Evolutionary conservation across 2,329 filamentous ascomycete species (phyloP).

Genomic region (Aureobasidium vineae): DNA sequence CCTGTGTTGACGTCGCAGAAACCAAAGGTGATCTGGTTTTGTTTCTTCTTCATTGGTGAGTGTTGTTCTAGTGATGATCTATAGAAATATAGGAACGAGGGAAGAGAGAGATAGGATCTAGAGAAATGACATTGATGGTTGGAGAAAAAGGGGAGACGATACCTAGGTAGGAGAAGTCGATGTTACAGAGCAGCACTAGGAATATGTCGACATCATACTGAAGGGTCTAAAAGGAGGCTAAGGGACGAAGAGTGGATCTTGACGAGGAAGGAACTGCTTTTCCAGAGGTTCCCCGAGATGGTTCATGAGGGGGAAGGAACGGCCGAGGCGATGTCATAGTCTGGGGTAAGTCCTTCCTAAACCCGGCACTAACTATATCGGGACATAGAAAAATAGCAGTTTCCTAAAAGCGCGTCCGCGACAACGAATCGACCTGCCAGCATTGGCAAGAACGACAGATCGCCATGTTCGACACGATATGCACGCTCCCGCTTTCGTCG

Average conservation of each 20-base stretch:
- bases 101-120: neutral
- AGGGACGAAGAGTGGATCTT: conserved; percentile 19
- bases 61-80: neutral
- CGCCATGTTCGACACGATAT: conserved; percentile 84
- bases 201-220: conserved; percentile 22
- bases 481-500: conserved; percentile 77
- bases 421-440: conserved; percentile 8
- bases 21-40: conserved; percentile 29
- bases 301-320: conserved; percentile 20
- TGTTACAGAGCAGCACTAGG: conserved; percentile 18
- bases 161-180: conserved; percentile 9
- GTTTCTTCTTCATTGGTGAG: conserved; percentile 27
- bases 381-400: conserved; percentile 9
- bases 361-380: neutral
- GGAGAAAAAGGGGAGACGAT: neutral
- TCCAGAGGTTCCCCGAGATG: neutral
- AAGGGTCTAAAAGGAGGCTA: neutral
- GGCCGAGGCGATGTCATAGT: conserved; percentile 16
- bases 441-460: neutral
- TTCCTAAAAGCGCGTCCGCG: conserved; percentile 16
- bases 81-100: neutral
- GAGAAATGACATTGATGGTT: conserved; percentile 8
- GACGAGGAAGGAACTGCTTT: neutral
- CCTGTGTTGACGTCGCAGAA: conserved; percentile 39
- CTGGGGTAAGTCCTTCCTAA: conserved; percentile 19